Percentiles rank a stretch among this genome's conserved stretches.
These are phyloP conservation scores for Candolleomyces efflorescens DNA, from an alignment of 768 basidiomycete genomes.

Conservation along the genomic window DNA sequence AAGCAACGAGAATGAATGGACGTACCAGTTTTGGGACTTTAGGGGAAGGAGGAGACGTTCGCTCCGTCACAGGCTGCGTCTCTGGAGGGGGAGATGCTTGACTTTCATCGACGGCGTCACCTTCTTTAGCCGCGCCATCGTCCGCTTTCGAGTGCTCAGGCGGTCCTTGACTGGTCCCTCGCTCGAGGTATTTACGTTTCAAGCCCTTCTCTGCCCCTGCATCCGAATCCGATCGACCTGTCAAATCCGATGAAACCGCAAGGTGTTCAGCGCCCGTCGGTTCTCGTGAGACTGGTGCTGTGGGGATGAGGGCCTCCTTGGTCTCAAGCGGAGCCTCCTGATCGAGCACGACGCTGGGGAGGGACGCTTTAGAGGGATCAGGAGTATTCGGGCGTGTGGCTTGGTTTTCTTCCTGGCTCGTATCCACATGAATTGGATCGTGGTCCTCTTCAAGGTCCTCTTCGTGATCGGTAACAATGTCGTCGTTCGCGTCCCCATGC, in stretches of 20 bases:
- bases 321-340: neutral
- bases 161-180: constrained; percentile 61
- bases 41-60: constrained; percentile 28
- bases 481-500: constrained; percentile 1
- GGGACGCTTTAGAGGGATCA: constrained; percentile 15
- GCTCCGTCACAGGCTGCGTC: constrained; percentile 26
- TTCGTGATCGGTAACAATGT: neutral
- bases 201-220: constrained; percentile 50
- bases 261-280: constrained; percentile 5
- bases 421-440: constrained; percentile 3
- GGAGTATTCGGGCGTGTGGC: constrained; percentile 19
- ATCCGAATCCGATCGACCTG: constrained; percentile 40
- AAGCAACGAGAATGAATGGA: constrained; percentile 10
- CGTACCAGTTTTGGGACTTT: constrained; percentile 42
- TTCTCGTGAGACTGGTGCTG: constrained; percentile 6
- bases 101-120: constrained; percentile 52
- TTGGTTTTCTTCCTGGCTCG: constrained; percentile 12
- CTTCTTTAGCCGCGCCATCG: constrained; percentile 51
- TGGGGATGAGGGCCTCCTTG: too few relatives aligned
- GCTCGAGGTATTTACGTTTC: constrained; percentile 67
- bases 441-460: constrained; percentile 7
- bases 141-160: constrained; percentile 26
- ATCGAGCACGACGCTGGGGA: constrained; percentile 9
- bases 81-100: constrained; percentile 71
- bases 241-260: constrained; percentile 12